phyloP scores from a whole-genome alignment of 2,329 filamentous ascomycete genomes.

The Alternaria viburni region DNA sequence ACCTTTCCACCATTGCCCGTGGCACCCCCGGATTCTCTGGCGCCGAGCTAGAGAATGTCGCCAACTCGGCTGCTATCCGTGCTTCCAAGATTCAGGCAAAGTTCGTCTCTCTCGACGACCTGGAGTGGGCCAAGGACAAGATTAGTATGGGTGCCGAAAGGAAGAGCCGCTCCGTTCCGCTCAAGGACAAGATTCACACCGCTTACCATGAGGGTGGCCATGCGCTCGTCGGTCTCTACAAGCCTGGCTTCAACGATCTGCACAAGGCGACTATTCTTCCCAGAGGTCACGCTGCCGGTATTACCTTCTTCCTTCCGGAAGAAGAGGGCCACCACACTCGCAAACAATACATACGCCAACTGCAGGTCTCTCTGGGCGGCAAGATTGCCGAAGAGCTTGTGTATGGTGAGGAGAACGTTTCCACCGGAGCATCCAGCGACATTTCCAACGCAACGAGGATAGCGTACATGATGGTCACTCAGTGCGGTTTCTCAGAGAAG shows the following conservation, averaged over 20 bases:
- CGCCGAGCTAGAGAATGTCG: slow-evolving; percentile 93
- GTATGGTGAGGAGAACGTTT: slow-evolving; percentile 89
- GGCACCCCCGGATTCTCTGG: slow-evolving; percentile 92
- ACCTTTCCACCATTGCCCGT: slow-evolving; percentile 81
- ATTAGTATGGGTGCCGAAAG: slow-evolving; percentile 96
- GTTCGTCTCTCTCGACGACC: slow-evolving; percentile 77
- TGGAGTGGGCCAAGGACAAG: slow-evolving; percentile 98
- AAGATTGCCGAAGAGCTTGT: slow-evolving; percentile 91
- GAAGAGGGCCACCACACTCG: slow-evolving; percentile 84
- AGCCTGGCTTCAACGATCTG: slow-evolving; percentile 74
- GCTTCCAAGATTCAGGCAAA: slow-evolving; percentile 86
- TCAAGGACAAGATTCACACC: slow-evolving; percentile 95
- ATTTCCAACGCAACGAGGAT: slow-evolving; percentile 71
- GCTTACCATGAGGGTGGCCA: slow-evolving; percentile 97
- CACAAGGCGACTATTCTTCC: slow-evolving; percentile 99
- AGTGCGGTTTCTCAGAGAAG: slow-evolving; percentile 84
- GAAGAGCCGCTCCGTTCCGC: slow-evolving; percentile 84
- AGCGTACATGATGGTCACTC: slow-evolving; percentile 87
- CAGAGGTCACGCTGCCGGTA: slow-evolving; percentile 81
- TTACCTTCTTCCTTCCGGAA: slow-evolving; percentile 89
- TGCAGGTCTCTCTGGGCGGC: slow-evolving; percentile 82
- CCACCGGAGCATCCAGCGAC: slow-evolving; percentile 84
- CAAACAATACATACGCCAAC: slow-evolving; percentile 78
- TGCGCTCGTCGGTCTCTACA: slow-evolving; percentile 86
- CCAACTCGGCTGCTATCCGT: slow-evolving; percentile 93